A percentile compares a stretch with the other conserved stretches of the same genome.
phyloP scores from a whole-genome alignment of 2,329 filamentous ascomycete genomes.

The Trichophyton mentagrophytes region DNA sequence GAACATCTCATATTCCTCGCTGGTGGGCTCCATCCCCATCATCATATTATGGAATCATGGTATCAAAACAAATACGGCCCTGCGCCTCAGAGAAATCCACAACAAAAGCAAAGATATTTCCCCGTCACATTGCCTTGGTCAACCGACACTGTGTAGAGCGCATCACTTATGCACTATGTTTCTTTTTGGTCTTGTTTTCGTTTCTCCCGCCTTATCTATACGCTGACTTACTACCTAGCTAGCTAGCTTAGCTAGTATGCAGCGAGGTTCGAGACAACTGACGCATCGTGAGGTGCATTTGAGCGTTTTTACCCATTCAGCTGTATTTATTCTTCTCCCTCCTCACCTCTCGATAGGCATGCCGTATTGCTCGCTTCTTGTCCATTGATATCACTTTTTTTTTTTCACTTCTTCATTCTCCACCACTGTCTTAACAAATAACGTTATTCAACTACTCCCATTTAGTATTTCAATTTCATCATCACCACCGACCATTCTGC shows the following conservation, averaged over 20 bases:
- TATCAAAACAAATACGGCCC: background rate
- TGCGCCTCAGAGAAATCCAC: background rate
- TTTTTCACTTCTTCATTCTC: background rate
- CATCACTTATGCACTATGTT: background rate
- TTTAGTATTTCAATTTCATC: background rate
- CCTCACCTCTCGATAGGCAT: background rate
- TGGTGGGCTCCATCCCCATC: background rate
- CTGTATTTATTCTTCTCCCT: background rate
- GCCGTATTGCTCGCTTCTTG: background rate
- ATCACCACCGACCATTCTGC: background rate
- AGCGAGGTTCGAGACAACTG: background rate
- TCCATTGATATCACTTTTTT: background rate
- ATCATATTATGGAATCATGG: background rate
- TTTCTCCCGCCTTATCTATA: background rate
- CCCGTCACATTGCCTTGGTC: background rate
- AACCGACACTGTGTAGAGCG: background rate
- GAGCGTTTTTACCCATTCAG: background rate
- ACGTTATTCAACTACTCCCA: background rate
- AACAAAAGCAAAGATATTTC: background rate
- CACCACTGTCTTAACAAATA: constrained; percentile 1
- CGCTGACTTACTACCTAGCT: no score
- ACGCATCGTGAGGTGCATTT: background rate
- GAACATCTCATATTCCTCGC: background rate
- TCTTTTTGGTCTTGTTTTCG: background rate
- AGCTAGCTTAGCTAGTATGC: background rate